Conservation (phyloP, 495 filamentous ascomycete species). For the Neurospora sp. region DNA sequence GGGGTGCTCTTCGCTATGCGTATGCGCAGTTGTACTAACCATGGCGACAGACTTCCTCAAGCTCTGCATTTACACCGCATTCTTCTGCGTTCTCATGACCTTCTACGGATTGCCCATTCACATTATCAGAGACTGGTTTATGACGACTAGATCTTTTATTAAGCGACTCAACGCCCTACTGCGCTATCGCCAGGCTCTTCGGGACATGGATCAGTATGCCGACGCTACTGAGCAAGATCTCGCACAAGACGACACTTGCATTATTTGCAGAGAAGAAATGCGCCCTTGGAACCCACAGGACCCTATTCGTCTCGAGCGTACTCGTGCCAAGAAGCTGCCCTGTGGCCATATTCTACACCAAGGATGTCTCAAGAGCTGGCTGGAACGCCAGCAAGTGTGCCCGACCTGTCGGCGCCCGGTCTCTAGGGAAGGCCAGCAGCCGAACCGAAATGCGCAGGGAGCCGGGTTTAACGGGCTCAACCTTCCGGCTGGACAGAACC, state of each 20-base stretch:
- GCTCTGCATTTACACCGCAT: constrained; percentile 74
- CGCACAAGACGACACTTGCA: constrained; percentile 79
- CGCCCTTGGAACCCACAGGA: constrained; percentile 50
- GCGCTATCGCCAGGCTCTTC: constrained; percentile 76
- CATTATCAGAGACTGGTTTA: constrained; percentile 87
- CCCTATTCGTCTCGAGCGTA: constrained; percentile 57
- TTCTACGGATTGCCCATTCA: constrained; percentile 96
- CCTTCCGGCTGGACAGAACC: constrained; percentile 22
- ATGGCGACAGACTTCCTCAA: constrained; percentile 69
- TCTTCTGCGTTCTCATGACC: constrained; percentile 84
- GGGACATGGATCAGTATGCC: constrained; percentile 85
- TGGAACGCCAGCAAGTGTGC: constrained; percentile 97
- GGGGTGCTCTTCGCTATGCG: not conserved
- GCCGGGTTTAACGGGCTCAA: constrained; percentile 21
- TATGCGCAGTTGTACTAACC: not conserved
- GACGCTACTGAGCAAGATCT: constrained; percentile 88
- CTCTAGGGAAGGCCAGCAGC: constrained; percentile 28
- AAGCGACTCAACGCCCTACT: constrained; percentile 81
- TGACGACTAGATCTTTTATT: constrained; percentile 84
- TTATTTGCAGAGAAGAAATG: constrained; percentile 98
- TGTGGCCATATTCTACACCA: constrained; percentile 95
- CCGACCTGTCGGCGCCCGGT: constrained; percentile 89
- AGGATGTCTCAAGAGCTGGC: constrained; percentile 87
- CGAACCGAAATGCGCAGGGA: constrained; percentile 18
- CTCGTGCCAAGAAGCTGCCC: constrained; percentile 87